Conservation (phyloP, 345 rosid species). For the Lenwebbia sp. region DNA sequence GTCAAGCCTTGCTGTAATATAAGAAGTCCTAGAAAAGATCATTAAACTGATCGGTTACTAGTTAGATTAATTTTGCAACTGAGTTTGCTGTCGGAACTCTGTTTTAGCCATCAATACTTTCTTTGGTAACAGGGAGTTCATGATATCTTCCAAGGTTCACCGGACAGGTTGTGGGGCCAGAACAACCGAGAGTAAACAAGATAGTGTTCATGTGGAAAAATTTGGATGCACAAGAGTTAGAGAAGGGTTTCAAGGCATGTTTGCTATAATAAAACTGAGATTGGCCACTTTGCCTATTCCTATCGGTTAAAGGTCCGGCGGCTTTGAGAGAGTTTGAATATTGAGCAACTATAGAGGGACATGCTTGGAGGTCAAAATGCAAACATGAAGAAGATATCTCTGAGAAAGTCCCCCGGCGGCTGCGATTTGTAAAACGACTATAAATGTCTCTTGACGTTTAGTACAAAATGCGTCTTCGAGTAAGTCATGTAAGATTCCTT, state of each 20-base stretch:
- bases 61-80: neutral
- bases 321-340: neutral
- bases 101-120: neutral
- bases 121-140: constrained; percentile 43
- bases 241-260: constrained; percentile 79
- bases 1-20: neutral
- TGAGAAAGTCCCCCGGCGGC: neutral
- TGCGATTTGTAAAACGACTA: neutral
- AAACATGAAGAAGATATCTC: neutral
- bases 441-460: neutral
- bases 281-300: neutral
- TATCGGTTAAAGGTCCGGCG: neutral
- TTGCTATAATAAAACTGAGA: constrained; percentile 26
- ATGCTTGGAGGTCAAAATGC: neutral
- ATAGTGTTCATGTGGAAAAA: constrained; percentile 94
- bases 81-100: neutral
- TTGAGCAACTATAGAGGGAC: neutral
- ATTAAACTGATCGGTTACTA: neutral
- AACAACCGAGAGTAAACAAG: constrained; percentile 68
- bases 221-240: constrained; percentile 53
- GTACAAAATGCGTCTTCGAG: no score
- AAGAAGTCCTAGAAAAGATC: neutral
- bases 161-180: constrained; percentile 69
- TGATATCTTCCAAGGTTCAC: constrained; percentile 93
- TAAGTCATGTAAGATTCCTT: neutral